Evolutionary conservation across 169 alveolate genomes (phyloP), one percentile per base, ranked within the genome.

Genomic region (Haemoproteus tartakovskyi): DNA sequence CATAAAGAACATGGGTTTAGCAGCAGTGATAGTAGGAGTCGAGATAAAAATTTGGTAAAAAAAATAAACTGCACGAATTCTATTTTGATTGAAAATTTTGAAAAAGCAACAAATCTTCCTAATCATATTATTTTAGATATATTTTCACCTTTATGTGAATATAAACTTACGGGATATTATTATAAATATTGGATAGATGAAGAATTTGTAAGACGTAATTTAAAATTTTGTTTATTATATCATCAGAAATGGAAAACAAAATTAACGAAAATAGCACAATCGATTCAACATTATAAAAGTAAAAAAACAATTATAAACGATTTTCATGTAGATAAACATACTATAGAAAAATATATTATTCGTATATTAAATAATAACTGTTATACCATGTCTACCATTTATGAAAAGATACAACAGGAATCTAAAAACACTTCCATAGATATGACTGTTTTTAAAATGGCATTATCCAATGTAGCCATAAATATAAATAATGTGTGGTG

Each of bases 101-200:
- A 74, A 74, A 74, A 74, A 36, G 84, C 84, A 33, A 74, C 84
- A 57, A 74, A 74, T 22, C 41, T 74, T 30, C 51, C 84, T n/a
- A 74, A 56, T 38, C 54, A 38, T 51, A 50, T 27, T 9, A 38
- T 74, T 12, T 2, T 51, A 18, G 84, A 74, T 19, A 74, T 74
- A 50, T 74, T 74, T 22, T 9, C 19, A 5, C 84, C 84, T 14
- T 24, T 74, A 16, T 74, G 84, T 60, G 84, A 74, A 46, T 74
- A 74, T 38, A 74, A 57, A 74, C 59, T 57, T 43, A 74, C 84
- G 21, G 84, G 84, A 16, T 74, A 74, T 43, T 74, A 57, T 74
- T 74, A 57, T 48, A 74, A 57, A 38, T 78, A 74, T 38, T 57
- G 47, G 46, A 74, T 74, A 56, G 84, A 74, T 46, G 78, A 74